Evolutionary conservation across 73 alveolate species (phyloP).

Genomic region (Paramecium sonneborni): DNA sequence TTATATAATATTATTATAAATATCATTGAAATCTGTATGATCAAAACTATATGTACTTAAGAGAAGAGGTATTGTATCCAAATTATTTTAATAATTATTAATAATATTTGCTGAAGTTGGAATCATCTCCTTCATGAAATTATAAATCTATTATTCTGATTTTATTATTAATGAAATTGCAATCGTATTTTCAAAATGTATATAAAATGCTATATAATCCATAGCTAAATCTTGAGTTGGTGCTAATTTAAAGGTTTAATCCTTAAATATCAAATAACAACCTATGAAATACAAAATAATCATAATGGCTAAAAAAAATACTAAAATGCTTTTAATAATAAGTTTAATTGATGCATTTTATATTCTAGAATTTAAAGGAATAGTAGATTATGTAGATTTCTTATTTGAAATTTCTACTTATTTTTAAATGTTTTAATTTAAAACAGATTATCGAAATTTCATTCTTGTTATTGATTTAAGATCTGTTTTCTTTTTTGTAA

Average conservation of each 20-base stretch:
- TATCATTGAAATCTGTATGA: background rate
- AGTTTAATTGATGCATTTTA: background rate
- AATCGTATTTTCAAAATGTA: background rate
- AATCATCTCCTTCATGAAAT: background rate
- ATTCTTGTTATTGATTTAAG: background rate
- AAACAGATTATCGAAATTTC: background rate
- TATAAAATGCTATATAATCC: background rate
- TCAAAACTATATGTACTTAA: background rate
- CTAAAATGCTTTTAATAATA: background rate
- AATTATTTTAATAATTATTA: background rate
- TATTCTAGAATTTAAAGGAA: conserved; percentile 10
- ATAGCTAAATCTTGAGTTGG: background rate
- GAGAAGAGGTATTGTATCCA: background rate
- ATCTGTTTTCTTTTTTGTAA: background rate
- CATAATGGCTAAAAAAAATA: background rate
- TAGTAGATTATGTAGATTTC: background rate
- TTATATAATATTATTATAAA: background rate
- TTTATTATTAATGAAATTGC: background rate
- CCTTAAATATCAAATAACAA: background rate
- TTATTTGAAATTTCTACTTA: background rate
- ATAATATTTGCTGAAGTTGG: background rate
- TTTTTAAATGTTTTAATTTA: background rate
- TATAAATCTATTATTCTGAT: background rate
- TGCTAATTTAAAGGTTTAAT: background rate
- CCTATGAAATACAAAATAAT: background rate